These are phyloP conservation scores for Carex littledalei DNA, from an alignment of 176 grass and related monocot genomes.

Conservation along the genomic window DNA sequence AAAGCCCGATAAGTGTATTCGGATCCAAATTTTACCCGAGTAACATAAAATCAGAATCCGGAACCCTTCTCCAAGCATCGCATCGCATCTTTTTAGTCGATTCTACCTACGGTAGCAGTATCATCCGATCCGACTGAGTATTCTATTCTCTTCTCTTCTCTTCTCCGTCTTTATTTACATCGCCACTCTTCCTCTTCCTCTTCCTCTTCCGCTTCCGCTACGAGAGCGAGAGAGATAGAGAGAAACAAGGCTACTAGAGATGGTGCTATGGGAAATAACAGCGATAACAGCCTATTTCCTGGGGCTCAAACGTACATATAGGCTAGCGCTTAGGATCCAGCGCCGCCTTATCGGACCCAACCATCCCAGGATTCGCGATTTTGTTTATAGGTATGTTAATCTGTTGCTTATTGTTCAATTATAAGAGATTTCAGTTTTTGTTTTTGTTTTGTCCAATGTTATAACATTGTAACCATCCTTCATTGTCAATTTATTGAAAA, in stretches of 20 bases:
- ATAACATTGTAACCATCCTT: not conserved
- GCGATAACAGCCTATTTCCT: constrained; percentile 96
- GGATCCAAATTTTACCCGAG: not conserved
- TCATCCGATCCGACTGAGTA: too few relatives aligned
- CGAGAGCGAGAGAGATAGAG: not conserved
- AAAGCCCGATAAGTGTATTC: constrained; percentile 9
- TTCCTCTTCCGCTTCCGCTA: too few relatives aligned
- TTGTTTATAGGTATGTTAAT: constrained; percentile 49
- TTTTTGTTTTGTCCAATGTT: not conserved
- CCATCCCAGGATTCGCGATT: constrained; percentile 56
- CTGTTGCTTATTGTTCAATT: not conserved
- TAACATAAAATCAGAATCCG: not conserved
- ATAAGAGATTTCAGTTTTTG: not conserved
- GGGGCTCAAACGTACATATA: constrained; percentile 70
- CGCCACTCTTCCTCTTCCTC: not conserved
- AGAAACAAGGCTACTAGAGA: not conserved
- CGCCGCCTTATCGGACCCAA: constrained; percentile 71
- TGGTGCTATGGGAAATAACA: constrained; percentile 97
- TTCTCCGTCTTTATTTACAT: not conserved
- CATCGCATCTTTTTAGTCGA: not conserved
- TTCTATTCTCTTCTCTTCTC: too few relatives aligned
- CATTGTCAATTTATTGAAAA: not conserved
- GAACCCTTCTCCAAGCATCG: constrained; percentile 17
- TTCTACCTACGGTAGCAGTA: not conserved
- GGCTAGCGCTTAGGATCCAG: constrained; percentile 72